These are phyloP conservation scores for Durusdinium trenchii DNA, from an alignment of 73 alveolate genomes.

Conservation along the genomic window DNA sequence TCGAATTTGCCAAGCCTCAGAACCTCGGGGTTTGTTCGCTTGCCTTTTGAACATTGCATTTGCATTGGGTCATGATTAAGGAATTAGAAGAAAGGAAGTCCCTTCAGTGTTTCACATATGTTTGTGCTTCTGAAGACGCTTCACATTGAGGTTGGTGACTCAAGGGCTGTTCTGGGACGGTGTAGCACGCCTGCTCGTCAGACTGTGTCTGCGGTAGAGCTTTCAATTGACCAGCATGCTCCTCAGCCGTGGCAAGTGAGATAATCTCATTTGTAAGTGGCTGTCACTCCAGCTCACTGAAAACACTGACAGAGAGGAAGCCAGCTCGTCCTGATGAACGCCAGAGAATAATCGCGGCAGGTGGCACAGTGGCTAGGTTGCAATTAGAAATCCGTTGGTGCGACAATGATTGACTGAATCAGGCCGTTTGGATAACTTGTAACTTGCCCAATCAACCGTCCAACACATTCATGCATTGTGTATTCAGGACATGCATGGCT, in stretches of 20 bases:
- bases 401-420: no score
- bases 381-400: no score
- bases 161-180: conserved; percentile 89
- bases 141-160: conserved; percentile 58
- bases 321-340: conserved; percentile 80
- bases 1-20: not conserved
- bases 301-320: not conserved
- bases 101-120: no score
- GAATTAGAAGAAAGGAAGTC: no score
- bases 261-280: not conserved
- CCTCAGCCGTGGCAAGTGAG: not conserved
- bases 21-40: not conserved
- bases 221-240: conserved; percentile 64
- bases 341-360: conserved; percentile 84
- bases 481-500: not conserved
- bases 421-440: no score
- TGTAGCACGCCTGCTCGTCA: conserved; percentile 90
- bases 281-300: no score
- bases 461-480: no score
- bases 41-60: no score
- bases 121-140: not conserved
- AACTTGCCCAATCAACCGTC: no score
- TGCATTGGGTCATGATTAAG: no score
- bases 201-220: conserved; percentile 84
- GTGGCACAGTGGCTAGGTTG: conserved; percentile 65